Conservation (phyloP, 23 red algal genomes). For the Gracilaria gracilis region DNA sequence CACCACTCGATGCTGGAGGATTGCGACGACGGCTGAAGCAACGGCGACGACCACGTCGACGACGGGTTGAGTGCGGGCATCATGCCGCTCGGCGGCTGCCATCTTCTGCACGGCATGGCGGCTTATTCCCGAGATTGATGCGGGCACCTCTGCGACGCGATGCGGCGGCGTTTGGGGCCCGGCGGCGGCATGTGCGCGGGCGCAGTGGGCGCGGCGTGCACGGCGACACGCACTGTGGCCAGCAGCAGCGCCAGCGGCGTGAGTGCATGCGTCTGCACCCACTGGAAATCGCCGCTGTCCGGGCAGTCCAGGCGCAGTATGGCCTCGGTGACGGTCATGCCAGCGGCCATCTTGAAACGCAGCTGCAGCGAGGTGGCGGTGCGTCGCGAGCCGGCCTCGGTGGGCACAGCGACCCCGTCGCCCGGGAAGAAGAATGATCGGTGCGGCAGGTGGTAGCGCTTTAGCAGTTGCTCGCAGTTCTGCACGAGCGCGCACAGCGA, state of each 20-base stretch:
- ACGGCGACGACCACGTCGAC: too few relatives aligned
- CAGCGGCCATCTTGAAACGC: slow-evolving; percentile 42
- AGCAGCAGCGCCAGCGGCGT: slow-evolving; percentile 29
- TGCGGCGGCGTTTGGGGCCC: too few relatives aligned
- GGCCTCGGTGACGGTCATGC: slow-evolving; percentile 44
- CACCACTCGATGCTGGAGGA: too few relatives aligned
- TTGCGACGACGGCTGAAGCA: too few relatives aligned
- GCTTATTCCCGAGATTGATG: background rate
- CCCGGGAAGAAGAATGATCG: slow-evolving; percentile 73
- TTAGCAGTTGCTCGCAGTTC: slow-evolving; percentile 39
- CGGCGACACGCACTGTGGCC: background rate
- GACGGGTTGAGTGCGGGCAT: too few relatives aligned
- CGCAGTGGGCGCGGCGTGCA: background rate
- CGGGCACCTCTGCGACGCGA: background rate
- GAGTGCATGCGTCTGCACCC: slow-evolving; percentile 54
- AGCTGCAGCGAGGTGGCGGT: slow-evolving; percentile 63
- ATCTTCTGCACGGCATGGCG: too few relatives aligned
- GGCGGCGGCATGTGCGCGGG: background rate
- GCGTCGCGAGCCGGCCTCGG: slow-evolving; percentile 56
- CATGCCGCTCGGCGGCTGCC: too few relatives aligned
- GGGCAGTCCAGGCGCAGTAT: slow-evolving; percentile 58
- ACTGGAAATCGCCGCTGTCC: slow-evolving; percentile 63
- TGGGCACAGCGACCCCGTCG: slow-evolving; percentile 57
- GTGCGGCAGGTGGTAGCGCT: background rate
- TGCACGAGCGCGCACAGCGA: slow-evolving; percentile 53